Evolutionary conservation across 2,329 filamentous ascomycete species (phyloP).

Genomic region (Pezicula radicicola): DNA sequence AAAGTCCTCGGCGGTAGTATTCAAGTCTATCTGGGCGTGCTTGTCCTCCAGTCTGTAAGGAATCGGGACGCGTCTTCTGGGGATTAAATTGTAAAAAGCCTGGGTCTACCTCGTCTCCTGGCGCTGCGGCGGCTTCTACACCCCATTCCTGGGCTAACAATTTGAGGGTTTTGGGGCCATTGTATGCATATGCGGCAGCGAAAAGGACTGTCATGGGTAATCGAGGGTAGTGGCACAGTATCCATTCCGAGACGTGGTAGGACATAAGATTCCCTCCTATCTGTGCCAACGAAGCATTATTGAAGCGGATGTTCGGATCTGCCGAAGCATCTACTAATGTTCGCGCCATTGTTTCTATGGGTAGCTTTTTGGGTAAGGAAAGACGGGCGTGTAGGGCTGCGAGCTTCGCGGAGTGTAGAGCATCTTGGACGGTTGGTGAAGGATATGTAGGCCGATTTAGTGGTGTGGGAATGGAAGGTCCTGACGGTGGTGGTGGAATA

Average conservation of each 20-base stretch:
- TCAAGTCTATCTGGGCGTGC: slow-evolving; percentile 47
- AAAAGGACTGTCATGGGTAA: slow-evolving; percentile 87
- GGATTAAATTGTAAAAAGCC: slow-evolving; percentile 79
- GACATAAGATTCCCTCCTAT: slow-evolving; percentile 80
- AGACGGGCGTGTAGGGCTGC: slow-evolving; percentile 89
- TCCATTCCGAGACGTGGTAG: slow-evolving; percentile 85
- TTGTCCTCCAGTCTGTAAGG: slow-evolving; percentile 45
- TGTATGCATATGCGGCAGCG: slow-evolving; percentile 80
- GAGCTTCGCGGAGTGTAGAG: slow-evolving; percentile 78
- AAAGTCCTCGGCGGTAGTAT: slow-evolving; percentile 65
- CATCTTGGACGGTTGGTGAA: slow-evolving; percentile 67
- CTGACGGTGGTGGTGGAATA: neutral
- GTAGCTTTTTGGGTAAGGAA: slow-evolving; percentile 75
- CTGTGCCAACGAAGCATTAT: slow-evolving; percentile 80
- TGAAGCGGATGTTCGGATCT: slow-evolving; percentile 76
- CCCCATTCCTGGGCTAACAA: slow-evolving; percentile 84
- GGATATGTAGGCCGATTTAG: slow-evolving; percentile 42
- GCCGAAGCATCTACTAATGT: slow-evolving; percentile 84
- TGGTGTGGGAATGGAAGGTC: slow-evolving; percentile 19
- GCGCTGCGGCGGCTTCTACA: slow-evolving; percentile 80
- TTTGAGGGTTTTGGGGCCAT: slow-evolving; percentile 71
- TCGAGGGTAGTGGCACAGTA: slow-evolving; percentile 86
- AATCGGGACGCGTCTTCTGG: slow-evolving; percentile 29
- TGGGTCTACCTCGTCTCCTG: slow-evolving; percentile 87
- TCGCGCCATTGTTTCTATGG: slow-evolving; percentile 80